These are phyloP conservation scores for Ajuga chamaepitys DNA, from an alignment of 257 asterid species.

Conservation along the genomic window DNA sequence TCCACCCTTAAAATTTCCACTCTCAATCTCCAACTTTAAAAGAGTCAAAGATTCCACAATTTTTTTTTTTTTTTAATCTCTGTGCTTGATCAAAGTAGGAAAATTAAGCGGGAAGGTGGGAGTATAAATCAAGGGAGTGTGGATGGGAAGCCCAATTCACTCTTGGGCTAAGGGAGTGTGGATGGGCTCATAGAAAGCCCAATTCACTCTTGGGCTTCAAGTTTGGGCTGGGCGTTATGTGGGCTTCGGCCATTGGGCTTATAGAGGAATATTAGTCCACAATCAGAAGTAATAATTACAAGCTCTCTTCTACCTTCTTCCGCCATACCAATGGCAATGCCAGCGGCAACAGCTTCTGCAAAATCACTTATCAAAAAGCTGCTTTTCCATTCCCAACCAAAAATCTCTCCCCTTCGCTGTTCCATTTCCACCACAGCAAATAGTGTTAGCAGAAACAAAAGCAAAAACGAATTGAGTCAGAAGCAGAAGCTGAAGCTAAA, in stretches of 20 bases:
- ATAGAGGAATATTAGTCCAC: no score
- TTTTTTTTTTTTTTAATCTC: no score
- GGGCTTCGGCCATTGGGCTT: background rate
- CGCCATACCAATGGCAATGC: constrained; percentile 27
- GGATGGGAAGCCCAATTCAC: background rate
- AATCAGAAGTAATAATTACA: background rate
- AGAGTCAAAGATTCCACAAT: no score
- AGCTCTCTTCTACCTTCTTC: background rate
- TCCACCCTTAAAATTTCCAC: no score
- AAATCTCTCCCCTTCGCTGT: constrained; percentile 17
- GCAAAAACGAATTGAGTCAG: constrained; percentile 14
- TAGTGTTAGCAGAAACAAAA: constrained; percentile 17
- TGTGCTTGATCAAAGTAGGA: no score
- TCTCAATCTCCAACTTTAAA: no score
- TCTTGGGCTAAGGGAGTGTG: background rate
- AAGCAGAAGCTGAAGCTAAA: constrained; percentile 23
- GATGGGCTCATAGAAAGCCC: no score
- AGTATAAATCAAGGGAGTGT: no score
- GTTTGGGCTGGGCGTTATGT: background rate
- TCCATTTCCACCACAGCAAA: constrained; percentile 12
- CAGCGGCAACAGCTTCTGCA: constrained; percentile 36
- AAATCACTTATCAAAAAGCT: constrained; percentile 38
- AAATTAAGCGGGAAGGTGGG: no score
- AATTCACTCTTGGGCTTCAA: no score
- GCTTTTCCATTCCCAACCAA: constrained; percentile 22